Evolutionary conservation across 78 protist species (phyloP), one percentile per base, ranked within the genome.

Genomic region (Chrysochromulina parva): DNA sequence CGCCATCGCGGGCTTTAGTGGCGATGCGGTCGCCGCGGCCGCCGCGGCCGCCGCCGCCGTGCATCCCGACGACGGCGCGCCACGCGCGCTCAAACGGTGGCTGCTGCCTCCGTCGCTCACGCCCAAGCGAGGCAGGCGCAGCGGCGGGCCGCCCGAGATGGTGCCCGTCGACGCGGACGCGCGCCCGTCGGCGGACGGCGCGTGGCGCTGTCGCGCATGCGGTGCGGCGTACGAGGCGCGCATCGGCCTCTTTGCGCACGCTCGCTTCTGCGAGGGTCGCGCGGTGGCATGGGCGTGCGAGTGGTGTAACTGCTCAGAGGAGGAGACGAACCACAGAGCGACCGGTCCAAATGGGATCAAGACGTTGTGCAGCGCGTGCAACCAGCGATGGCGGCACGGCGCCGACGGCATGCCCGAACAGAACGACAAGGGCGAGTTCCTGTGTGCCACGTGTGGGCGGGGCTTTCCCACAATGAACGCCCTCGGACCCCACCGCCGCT

Each of bases 401-500:
- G 60, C 50, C 28, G 2, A 58, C 24, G 10, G 60, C 59, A 16
- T 26, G 85, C 85, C 55, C 28, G 50, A 6, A 2, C 6, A 19
- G 78, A 69, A 69, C 78, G 78, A 69, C 48, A 47, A 69, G 47
- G 78, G 85, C 28, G 6, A 53, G 85, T 78, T 53, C 59, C 16
- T 78, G 4, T 78, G 85, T 60, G 55, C 5, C 28, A 6, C 14
- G 20, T 78, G 85, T 28, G 3, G 28, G 10, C 65, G 65, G 26
- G 2, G 60, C 38, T 78, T 78, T n/a, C 10, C 11, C 28, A 78
- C 85, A 20, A 78, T 78, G 38, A 60, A 28, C 55, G 85, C 85
- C 50, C 85, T 78, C 65, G 85, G 85, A 26, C 60, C 60, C 52
- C 85, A 78, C 59, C 58, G 60, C 7, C 85, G 85, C 59, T 78